phyloP scores from a whole-genome alignment of 306 rosid genomes.

The Luffa aegyptiaca region DNA sequence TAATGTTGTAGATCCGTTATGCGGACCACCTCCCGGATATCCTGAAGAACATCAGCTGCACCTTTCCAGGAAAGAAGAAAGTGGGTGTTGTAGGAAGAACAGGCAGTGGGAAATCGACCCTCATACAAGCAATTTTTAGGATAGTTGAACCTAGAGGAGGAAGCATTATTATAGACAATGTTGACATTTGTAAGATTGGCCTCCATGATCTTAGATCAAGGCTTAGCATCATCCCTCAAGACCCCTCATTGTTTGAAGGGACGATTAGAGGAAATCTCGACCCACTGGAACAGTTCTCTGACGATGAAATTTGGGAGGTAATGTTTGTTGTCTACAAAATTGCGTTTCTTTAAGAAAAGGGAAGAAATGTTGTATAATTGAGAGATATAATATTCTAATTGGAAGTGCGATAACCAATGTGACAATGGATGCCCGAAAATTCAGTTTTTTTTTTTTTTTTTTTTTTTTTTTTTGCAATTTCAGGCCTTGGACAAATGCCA shows the following conservation, averaged over 20 bases:
- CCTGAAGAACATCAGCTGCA: constrained; percentile 62
- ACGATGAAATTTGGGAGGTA: constrained; percentile 79
- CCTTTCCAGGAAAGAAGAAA: constrained; percentile 82
- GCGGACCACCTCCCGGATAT: constrained; percentile 89
- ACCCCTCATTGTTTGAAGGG: constrained; percentile 84
- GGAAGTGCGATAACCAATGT: neutral
- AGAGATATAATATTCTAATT: neutral
- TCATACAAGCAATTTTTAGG: constrained; percentile 90
- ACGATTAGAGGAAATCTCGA: constrained; percentile 82
- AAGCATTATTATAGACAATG: constrained; percentile 59
- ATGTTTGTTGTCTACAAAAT: neutral
- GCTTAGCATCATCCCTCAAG: constrained; percentile 94
- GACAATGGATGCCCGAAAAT: neutral
- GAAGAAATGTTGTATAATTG: too few species aligned
- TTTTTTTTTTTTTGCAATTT: neutral
- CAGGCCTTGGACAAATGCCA: constrained; percentile 91
- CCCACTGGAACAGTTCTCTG: constrained; percentile 59
- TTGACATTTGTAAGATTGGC: constrained; percentile 71
- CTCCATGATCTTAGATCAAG: constrained; percentile 85
- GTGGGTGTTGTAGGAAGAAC: constrained; percentile 94
- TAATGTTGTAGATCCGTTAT: constrained; percentile 59
- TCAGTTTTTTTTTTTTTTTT: too few species aligned
- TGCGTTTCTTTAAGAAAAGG: too few species aligned
- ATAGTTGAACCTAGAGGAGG: constrained; percentile 83
- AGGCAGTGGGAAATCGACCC: constrained; percentile 93